Evolutionary conservation across 345 rosid genomes (phyloP), one percentile per base, ranked within the genome.

Genomic region (Dipteronia sinensis): DNA sequence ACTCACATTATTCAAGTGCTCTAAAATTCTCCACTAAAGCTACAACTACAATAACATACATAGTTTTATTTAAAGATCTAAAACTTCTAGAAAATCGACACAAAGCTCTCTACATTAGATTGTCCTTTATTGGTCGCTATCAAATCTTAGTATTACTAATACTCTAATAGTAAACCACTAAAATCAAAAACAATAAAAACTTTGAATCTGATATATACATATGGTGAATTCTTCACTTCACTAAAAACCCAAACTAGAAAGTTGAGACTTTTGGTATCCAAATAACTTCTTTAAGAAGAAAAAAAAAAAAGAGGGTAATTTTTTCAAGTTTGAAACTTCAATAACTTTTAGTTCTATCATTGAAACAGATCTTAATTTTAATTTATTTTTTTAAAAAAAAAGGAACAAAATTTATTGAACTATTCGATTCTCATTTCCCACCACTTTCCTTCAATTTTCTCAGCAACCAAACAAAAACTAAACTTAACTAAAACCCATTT

Each of bases 21-120:
- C 10, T 38, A 77, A 65, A 74, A 85, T 83, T 85, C 82, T 47
- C 85, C 86, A 77, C 79, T 72, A 59, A 76, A 40, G 65, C 74
- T 51, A 68, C 68, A 34, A 69, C 27, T 1, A 44, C 69, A 74
- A 22, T 44, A 44, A 22, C 12, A 73, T 42, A 3, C 38, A 3
- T 40, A 63, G 69, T 27, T 53, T 58, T 38, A 40, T 64, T 51
- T 25, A 49, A 49, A 69, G 46, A 71, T 65, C 55, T 38, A 58
- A 0, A 58, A 58, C 66, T 58, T 72, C 2, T 34, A 38, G 31
- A 72, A 72, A 72, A 17, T 58, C 44, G 44, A 74, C 78, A 79
- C 58, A 69, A 72, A 55, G 74, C 79, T 47, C 19, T 62, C 42
- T 10, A 15, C 10, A 29, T 12, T 64, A 64, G 27, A 63, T 29